Percentiles rank a stretch among this genome's conserved stretches.
Conservation (phyloP, 768 basidiomycete species). For the Gymnopilus dilepis region DNA sequence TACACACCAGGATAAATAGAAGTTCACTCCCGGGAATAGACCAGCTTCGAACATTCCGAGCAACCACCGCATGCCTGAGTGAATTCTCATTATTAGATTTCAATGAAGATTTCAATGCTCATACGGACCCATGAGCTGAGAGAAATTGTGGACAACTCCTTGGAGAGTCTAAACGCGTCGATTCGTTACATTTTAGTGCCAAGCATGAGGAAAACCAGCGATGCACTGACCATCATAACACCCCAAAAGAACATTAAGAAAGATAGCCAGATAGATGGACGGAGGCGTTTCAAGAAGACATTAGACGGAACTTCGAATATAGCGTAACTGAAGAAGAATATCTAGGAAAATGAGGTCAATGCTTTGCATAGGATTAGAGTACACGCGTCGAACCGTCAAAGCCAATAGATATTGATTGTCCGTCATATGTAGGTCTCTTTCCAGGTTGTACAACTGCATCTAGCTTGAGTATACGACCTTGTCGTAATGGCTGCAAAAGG, state of each 20-base stretch:
- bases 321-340: constrained; percentile 68
- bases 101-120: background rate
- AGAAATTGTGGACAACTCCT: constrained; percentile 71
- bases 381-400: constrained; percentile 50
- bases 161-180: constrained; percentile 60
- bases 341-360: constrained; percentile 25
- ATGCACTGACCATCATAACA: constrained; percentile 64
- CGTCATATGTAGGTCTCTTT: constrained; percentile 59
- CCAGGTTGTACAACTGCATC: constrained; percentile 66
- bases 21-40: constrained; percentile 66
- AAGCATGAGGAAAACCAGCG: background rate
- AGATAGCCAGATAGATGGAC: constrained; percentile 81
- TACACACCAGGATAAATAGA: constrained; percentile 74
- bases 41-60: constrained; percentile 79
- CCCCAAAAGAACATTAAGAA: constrained; percentile 78
- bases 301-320: constrained; percentile 83
- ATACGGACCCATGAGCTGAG: constrained; percentile 65
- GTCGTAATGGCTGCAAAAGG: background rate
- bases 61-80: constrained; percentile 71
- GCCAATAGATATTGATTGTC: constrained; percentile 70
- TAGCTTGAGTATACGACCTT: constrained; percentile 2
- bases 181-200: background rate
- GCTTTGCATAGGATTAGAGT: background rate
- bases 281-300: constrained; percentile 70
- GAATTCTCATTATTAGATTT: background rate